phyloP scores from a whole-genome alignment of 2,329 filamentous ascomycete genomes.

The Sporothrix brunneoviolacea region DNA sequence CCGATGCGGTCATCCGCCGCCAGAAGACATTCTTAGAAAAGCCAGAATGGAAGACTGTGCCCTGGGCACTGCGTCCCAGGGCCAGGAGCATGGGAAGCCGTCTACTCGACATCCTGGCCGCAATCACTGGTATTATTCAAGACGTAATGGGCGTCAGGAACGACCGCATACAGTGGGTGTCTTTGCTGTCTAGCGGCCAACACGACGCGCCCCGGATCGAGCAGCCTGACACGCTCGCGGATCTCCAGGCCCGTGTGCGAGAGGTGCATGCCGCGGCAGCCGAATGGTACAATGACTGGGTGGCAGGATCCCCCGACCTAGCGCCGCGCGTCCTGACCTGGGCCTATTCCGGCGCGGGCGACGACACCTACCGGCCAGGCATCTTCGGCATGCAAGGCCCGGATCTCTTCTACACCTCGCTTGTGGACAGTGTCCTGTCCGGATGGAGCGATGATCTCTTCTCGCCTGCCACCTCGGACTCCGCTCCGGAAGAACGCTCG shows the following conservation, averaged over 20 bases:
- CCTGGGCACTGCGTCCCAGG: conserved; percentile 18
- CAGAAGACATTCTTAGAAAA: conserved; percentile 19
- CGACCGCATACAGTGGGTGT: conserved; percentile 17
- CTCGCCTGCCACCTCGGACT: not conserved
- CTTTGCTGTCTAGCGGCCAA: conserved; percentile 14
- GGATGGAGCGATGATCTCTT: conserved; percentile 10
- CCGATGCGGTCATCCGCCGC: conserved; percentile 22
- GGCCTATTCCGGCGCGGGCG: conserved; percentile 12
- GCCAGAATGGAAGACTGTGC: conserved; percentile 20
- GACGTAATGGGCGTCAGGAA: conserved; percentile 13
- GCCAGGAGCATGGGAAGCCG: conserved; percentile 18
- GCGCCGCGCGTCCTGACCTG: conserved; percentile 15
- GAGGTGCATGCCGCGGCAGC: not conserved
- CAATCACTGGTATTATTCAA: conserved; percentile 20
- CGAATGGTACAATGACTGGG: conserved; percentile 17
- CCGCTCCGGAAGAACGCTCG: too few relatives aligned
- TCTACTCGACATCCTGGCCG: conserved; percentile 21
- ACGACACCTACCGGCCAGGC: conserved; percentile 19
- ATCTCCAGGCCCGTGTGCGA: conserved; percentile 12
- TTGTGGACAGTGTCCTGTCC: not conserved
- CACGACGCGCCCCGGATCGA: conserved; percentile 10
- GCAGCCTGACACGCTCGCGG: conserved; percentile 7
- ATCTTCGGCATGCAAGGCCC: conserved; percentile 15
- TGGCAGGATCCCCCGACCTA: conserved; percentile 1
- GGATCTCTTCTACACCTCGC: conserved; percentile 14